Evolutionary conservation across 2,329 filamentous ascomycete species (phyloP).

Genomic region (Xylariaceae sp.): DNA sequence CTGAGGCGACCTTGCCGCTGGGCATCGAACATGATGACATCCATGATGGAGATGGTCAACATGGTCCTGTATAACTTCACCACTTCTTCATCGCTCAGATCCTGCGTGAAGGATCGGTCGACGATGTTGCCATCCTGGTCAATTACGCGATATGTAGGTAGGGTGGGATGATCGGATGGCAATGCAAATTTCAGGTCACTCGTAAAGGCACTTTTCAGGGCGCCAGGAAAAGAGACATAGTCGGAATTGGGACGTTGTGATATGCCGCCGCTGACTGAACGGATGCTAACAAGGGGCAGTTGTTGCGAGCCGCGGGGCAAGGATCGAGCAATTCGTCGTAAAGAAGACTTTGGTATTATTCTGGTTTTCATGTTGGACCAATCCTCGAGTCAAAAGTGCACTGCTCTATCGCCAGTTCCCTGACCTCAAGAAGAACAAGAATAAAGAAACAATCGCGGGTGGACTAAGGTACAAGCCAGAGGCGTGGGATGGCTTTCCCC

Average conservation of each 20-base stretch:
- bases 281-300: constrained; percentile 20
- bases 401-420: not conserved
- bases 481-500: constrained; percentile 18
- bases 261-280: constrained; percentile 43
- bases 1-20: constrained; percentile 89
- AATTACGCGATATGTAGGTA: constrained; percentile 88
- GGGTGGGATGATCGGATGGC: constrained; percentile 67
- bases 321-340: constrained; percentile 18
- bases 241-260: constrained; percentile 54
- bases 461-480: too few relatives aligned
- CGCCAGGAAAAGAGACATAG: constrained; percentile 80
- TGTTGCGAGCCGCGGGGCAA: constrained; percentile 12
- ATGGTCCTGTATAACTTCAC: constrained; percentile 62
- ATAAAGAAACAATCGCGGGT: constrained; percentile 1
- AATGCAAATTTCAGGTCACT: constrained; percentile 72
- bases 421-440: not conserved
- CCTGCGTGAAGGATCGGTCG: constrained; percentile 64
- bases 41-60: constrained; percentile 76
- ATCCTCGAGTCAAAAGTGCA: constrained; percentile 2
- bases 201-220: constrained; percentile 90
- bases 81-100: constrained; percentile 62
- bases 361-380: constrained; percentile 23
- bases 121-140: constrained; percentile 84
- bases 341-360: constrained; percentile 19
- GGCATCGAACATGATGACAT: constrained; percentile 96